Base-by-base conservation (phyloP, 805 yeast genomes). In the Kazachstania viticola region DNA sequence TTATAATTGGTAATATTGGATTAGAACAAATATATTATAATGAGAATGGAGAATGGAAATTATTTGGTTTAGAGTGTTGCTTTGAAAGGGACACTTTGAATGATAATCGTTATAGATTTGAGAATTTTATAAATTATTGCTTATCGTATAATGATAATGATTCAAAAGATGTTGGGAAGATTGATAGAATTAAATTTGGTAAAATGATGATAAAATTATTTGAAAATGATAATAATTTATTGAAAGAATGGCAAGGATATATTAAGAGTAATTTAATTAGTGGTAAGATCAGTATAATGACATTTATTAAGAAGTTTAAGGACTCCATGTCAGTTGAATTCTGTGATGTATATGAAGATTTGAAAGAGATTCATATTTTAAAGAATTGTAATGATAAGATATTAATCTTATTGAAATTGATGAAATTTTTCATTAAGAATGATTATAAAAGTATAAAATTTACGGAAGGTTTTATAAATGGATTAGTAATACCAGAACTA, bases 41-140 rank as follows among this genome's bases (percentile, higher is more conserved):
- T 33, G 68, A 64, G 19, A 48, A 63, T 12, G 94, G 95, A 11
- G 93, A 80, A 47, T 83, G 94, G 88, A 77, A 73, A 37, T 50
- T 87, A 17, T 79, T 80, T 36, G 94, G 95, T 1, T 74, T 85
- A 45, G 96, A 87, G 53, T 34, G 51, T 22, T 51, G 55, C 25
- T 22, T 33, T 50, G 31, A 56, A n/a, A 35, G 22, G 53, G 65
- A 69, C 0, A 29, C 27, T 51, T 65, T 69, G 0, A 47, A 60
- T 4, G 9, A 43, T 2, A 36, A 39, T 34, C 27, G 35, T 11
- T 32, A 35, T 14, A 16, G 24, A 9, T 46, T 42, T 25, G 25
- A 3, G 22, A 21, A 9, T 17, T 25, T 14, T 30, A 30, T 32
- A 19, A 29, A 25, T 11, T 5, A 14, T 11, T 25, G 5, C 28